Evolutionary conservation across 2,329 filamentous ascomycete species (phyloP).

Genomic region (Fusarium sp.): DNA sequence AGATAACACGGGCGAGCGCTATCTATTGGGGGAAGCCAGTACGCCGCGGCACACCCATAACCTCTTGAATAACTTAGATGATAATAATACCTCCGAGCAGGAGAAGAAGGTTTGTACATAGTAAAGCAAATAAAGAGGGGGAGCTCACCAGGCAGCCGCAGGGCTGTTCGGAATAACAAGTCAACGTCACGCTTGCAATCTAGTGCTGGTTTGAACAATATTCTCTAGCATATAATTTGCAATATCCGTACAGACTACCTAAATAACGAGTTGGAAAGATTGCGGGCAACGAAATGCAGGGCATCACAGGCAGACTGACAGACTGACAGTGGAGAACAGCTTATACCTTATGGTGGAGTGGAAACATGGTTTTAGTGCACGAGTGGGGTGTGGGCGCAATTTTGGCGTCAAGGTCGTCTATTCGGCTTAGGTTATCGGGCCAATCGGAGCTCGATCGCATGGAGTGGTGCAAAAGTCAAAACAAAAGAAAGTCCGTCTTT

Average conservation of each 20-base stretch:
- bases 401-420: conserved; percentile 42
- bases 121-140: too few species aligned
- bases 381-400: conserved; percentile 39
- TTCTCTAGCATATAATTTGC: too few species aligned
- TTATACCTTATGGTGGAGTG: conserved; percentile 33
- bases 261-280: not conserved
- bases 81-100: not conserved
- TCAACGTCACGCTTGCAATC: too few species aligned
- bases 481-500: conserved; percentile 36
- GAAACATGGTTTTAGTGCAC: conserved; percentile 7
- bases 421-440: conserved; percentile 49
- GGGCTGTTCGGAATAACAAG: too few species aligned
- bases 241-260: too few species aligned
- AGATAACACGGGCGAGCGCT: not conserved
- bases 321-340: conserved; percentile 7
- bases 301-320: not conserved
- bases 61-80: too few species aligned
- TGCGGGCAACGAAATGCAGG: not conserved
- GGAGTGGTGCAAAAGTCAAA: conserved; percentile 46
- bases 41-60: not conserved
- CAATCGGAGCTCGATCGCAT: conserved; percentile 54
- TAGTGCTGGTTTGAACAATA: too few species aligned
- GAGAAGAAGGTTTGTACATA: not conserved
- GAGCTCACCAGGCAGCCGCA: too few species aligned
- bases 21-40: not conserved